Evolutionary conservation across 2,329 filamentous ascomycete genomes (phyloP).

Genomic region (Davidsoniella virescens): DNA sequence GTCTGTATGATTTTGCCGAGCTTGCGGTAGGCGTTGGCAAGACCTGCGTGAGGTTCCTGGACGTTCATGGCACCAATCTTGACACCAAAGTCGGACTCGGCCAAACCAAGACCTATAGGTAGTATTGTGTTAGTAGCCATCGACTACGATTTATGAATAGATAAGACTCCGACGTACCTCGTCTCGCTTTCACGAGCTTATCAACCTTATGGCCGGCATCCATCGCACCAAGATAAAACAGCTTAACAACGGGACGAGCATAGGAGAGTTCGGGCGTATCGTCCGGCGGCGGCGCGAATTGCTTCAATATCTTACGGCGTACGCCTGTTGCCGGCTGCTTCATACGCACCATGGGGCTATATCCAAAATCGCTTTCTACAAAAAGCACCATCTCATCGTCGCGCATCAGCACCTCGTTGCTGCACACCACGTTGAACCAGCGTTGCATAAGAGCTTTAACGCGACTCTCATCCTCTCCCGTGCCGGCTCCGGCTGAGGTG

Average conservation of each 20-base stretch:
- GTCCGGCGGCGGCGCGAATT: conserved; percentile 92
- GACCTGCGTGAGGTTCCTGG: conserved; percentile 77
- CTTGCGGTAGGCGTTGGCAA: conserved; percentile 84
- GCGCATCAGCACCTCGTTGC: conserved; percentile 79
- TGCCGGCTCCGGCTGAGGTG: conserved; percentile 85
- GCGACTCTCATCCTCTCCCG: conserved; percentile 82
- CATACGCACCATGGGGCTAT: conserved; percentile 86
- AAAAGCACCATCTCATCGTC: conserved; percentile 97
- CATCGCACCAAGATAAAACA: conserved; percentile 91
- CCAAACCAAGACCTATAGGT: conserved; percentile 63
- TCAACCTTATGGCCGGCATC: conserved; percentile 96
- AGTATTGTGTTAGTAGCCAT: conserved; percentile 16
- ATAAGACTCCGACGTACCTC: conserved; percentile 44
- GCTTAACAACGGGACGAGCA: conserved; percentile 78
- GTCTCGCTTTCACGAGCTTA: conserved; percentile 75
- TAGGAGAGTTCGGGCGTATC: conserved; percentile 90
- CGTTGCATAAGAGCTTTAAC: conserved; percentile 82
- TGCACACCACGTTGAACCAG: conserved; percentile 89
- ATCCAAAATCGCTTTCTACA: conserved; percentile 97
- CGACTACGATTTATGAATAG: background rate
- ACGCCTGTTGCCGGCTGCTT: conserved; percentile 96
- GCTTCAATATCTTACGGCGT: conserved; percentile 87
- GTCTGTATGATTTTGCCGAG: conserved; percentile 87
- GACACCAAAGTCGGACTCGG: conserved; percentile 84
- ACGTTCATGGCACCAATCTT: conserved; percentile 75